A percentile compares a stretch with the other conserved stretches of the same genome.
Evolutionary conservation across 73 alveolate genomes (phyloP).

Genomic region (Paramecium caudatum): DNA sequence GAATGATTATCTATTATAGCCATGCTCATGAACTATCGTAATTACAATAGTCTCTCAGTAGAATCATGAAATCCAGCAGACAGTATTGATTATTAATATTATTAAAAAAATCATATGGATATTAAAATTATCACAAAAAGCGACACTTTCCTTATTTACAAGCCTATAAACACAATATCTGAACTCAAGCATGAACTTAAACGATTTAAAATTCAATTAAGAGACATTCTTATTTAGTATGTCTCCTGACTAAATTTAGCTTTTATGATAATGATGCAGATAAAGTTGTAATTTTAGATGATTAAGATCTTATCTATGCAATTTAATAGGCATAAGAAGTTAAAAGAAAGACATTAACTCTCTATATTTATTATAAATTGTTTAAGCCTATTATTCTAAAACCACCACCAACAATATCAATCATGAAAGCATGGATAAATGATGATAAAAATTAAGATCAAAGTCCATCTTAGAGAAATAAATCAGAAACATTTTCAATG

Average conservation of each 20-base stretch:
- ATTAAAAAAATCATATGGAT: slow-evolving; percentile 14
- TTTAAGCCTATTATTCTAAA: too few species aligned
- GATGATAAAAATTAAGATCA: too few species aligned
- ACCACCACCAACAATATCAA: too few species aligned
- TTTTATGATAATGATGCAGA: slow-evolving; percentile 30
- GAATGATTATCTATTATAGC: not conserved
- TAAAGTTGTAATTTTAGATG: slow-evolving; percentile 5
- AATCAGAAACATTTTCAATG: too few species aligned
- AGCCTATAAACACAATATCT: not conserved
- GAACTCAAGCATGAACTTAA: not conserved
- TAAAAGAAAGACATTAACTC: not conserved
- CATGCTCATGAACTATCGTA: not conserved
- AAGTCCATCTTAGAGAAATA: too few species aligned
- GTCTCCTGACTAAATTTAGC: not conserved
- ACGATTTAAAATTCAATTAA: not conserved
- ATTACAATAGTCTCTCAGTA: slow-evolving; percentile 15
- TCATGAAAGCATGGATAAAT: too few species aligned
- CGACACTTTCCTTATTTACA: not conserved
- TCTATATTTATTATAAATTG: not conserved
- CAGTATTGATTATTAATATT: not conserved
- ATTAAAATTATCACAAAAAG: not conserved
- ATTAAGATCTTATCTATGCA: slow-evolving; percentile 4
- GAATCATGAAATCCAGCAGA: not conserved
- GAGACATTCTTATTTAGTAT: not conserved
- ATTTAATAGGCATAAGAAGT: not conserved